Evolutionary conservation across 805 yeast genomes (phyloP).

Genomic region (Metschnikowia sp.): DNA sequence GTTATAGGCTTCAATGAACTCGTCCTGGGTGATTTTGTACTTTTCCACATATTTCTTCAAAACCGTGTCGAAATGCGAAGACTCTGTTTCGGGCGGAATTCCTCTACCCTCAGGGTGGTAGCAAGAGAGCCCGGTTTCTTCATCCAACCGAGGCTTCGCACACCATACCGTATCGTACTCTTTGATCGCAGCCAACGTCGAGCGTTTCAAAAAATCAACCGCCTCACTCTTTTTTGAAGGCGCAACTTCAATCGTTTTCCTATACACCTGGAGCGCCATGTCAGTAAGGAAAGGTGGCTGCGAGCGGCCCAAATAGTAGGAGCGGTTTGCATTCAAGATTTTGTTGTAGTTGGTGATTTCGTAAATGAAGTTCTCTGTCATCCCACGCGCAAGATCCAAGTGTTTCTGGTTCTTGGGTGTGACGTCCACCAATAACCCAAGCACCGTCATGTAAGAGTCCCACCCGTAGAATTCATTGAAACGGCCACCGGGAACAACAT

Average conservation of each 20-base stretch:
- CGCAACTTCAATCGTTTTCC: constrained; percentile 46
- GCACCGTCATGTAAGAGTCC: constrained; percentile 92
- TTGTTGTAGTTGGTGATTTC: constrained; percentile 90
- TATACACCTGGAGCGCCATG: constrained; percentile 71
- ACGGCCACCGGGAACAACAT: constrained; percentile 96
- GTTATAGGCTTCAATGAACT: constrained; percentile 64
- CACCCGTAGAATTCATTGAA: constrained; percentile 96
- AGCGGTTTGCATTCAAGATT: constrained; percentile 88
- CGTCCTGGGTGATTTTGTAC: constrained; percentile 54
- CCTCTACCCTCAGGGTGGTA: constrained; percentile 90
- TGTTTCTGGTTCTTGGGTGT: constrained; percentile 36
- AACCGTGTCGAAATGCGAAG: constrained; percentile 77
- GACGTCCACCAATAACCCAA: constrained; percentile 70
- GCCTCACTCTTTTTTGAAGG: constrained; percentile 30
- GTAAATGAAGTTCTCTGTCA: constrained; percentile 88
- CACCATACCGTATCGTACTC: constrained; percentile 86
- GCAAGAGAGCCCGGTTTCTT: constrained; percentile 73
- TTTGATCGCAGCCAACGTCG: constrained; percentile 75
- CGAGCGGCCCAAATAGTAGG: constrained; percentile 85
- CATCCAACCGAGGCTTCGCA: constrained; percentile 67
- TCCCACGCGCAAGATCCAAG: constrained; percentile 73
- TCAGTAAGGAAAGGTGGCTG: constrained; percentile 97
- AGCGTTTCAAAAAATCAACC: constrained; percentile 57
- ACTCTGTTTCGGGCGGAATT: constrained; percentile 96
- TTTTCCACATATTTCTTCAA: constrained; percentile 67